Conservation (phyloP, 2,329 filamentous ascomycete species). For the Gyromitra esculenta region DNA sequence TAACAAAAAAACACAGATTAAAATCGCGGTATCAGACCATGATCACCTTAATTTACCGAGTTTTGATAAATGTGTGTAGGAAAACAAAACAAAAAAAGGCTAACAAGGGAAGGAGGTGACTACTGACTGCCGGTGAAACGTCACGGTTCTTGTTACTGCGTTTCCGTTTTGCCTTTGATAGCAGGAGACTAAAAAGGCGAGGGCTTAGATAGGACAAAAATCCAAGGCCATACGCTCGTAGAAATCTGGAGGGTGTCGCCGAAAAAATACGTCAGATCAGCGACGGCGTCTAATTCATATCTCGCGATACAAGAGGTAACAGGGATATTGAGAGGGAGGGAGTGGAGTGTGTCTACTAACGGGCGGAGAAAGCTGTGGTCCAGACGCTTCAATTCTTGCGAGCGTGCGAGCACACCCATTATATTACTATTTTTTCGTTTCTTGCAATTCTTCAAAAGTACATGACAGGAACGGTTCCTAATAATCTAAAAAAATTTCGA, state of each 20-base stretch:
- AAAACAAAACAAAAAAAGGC: constrained; percentile 56
- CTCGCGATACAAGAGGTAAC: constrained; percentile 14
- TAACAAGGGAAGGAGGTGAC: constrained; percentile 17
- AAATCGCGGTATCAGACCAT: constrained; percentile 32
- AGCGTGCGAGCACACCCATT: constrained; percentile 32
- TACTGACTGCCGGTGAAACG: constrained; percentile 50
- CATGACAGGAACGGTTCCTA: constrained; percentile 30
- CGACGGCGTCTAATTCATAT: constrained; percentile 42
- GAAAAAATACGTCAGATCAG: constrained; percentile 31
- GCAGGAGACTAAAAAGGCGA: constrained; percentile 61
- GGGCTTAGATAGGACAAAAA: constrained; percentile 65
- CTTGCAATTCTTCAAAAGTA: constrained; percentile 39
- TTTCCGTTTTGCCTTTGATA: constrained; percentile 53
- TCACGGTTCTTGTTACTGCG: constrained; percentile 40
- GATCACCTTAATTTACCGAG: constrained; percentile 59
- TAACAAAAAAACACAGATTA: constrained; percentile 27
- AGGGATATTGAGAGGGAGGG: constrained; percentile 17
- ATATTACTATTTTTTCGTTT: not conserved
- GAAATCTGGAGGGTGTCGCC: constrained; percentile 54
- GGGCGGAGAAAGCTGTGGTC: constrained; percentile 41
- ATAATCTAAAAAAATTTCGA: constrained; percentile 14
- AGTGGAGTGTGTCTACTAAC: constrained; percentile 23
- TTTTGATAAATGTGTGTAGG: constrained; percentile 57
- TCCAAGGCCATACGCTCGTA: constrained; percentile 64
- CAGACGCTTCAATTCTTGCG: constrained; percentile 40